phyloP scores from a whole-genome alignment of 495 filamentous ascomycete genomes.

The Talaromyces nanjingensis region DNA sequence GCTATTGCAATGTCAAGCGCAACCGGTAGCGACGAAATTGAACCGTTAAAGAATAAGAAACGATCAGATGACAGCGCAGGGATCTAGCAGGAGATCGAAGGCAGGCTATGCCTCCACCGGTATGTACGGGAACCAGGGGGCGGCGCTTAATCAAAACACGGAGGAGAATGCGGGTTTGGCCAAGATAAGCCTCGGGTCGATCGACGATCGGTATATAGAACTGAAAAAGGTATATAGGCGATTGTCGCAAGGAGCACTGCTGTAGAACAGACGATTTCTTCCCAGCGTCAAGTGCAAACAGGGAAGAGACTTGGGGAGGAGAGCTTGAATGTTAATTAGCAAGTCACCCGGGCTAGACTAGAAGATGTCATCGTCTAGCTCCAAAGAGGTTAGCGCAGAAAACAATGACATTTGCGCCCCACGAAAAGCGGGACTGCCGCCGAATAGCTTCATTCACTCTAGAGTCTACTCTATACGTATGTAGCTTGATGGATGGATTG shows the following conservation, averaged over 20 bases:
- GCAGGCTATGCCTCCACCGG: neutral
- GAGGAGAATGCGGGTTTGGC: conserved; percentile 1
- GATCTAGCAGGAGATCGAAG: neutral
- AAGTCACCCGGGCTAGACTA: neutral
- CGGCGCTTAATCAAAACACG: neutral
- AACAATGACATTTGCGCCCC: neutral
- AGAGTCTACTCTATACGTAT: neutral
- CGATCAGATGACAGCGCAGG: neutral
- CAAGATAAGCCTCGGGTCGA: neutral
- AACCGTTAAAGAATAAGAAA: neutral
- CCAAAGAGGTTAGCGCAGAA: neutral
- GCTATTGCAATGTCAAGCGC: neutral
- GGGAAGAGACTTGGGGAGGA: neutral
- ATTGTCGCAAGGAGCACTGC: neutral
- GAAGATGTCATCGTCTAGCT: neutral
- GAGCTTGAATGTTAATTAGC: neutral
- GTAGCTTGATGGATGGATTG: too few relatives aligned
- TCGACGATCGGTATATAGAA: neutral
- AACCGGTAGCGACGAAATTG: neutral
- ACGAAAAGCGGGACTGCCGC: neutral
- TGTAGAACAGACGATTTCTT: neutral
- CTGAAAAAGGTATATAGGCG: neutral
- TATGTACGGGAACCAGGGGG: conserved; percentile 1
- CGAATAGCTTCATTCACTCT: neutral
- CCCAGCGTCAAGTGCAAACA: neutral